Evolutionary conservation across 78 protist genomes (phyloP).

Genomic region (Planoprotostelium fungivorum): DNA sequence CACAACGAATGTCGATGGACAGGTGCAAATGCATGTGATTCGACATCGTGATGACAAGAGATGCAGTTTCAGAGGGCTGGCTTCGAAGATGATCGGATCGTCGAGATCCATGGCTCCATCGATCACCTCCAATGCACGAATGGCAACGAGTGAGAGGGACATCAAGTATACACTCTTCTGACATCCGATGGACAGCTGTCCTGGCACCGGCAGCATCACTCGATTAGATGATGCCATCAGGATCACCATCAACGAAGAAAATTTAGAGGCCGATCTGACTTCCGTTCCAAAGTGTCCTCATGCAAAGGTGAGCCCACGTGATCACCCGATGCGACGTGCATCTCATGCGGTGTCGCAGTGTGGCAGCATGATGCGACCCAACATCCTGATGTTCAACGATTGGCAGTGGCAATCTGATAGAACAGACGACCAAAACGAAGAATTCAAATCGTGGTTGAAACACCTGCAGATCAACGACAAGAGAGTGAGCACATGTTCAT

Average conservation of each 20-base stretch:
- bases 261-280: background rate
- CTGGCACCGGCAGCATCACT: background rate
- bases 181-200: slow-evolving; percentile 1
- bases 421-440: background rate
- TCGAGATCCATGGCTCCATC: slow-evolving; percentile 15
- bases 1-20: slow-evolving; percentile 21
- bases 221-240: background rate
- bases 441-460: background rate
- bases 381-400: slow-evolving; percentile 13
- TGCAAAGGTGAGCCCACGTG: background rate
- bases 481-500: background rate
- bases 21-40: background rate
- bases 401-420: background rate
- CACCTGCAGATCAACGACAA: background rate
- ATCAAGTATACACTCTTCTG: background rate
- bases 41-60: background rate
- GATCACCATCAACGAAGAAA: background rate
- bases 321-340: background rate
- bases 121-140: slow-evolving; percentile 3
- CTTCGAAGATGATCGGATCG: slow-evolving; percentile 4
- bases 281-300: background rate
- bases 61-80: slow-evolving; percentile 23
- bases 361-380: slow-evolving; percentile 3
- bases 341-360: background rate
- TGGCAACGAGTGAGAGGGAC: background rate